These are phyloP conservation scores for Helotiales sp. DNA, from an alignment of 2,329 filamentous ascomycete species.

Conservation along the genomic window DNA sequence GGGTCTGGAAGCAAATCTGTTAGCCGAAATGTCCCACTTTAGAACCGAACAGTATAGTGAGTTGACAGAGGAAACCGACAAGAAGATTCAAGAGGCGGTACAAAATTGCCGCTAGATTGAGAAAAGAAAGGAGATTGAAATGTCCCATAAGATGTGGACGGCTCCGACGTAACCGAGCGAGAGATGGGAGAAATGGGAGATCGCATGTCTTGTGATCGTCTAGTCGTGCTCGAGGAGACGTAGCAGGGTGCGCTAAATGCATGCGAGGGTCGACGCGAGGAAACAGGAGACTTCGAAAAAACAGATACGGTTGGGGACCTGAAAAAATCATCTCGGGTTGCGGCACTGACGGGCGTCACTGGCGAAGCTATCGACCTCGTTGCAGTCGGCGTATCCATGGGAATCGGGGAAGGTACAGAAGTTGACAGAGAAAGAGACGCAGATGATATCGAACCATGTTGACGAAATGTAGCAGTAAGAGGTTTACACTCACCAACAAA, in stretches of 20 bases:
- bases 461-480: constrained; percentile 37
- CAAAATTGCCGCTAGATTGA: constrained; percentile 53
- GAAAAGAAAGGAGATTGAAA: constrained; percentile 49
- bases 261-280: constrained; percentile 29
- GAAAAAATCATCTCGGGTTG: constrained; percentile 31
- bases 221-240: constrained; percentile 24
- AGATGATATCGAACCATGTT: constrained; percentile 30
- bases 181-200: constrained; percentile 26
- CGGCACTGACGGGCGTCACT: constrained; percentile 27
- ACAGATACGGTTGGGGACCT: constrained; percentile 38
- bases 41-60: constrained; percentile 16
- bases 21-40: constrained; percentile 21
- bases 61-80: constrained; percentile 51
- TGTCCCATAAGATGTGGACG: constrained; percentile 20
- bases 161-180: constrained; percentile 21
- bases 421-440: constrained; percentile 31
- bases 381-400: constrained; percentile 20
- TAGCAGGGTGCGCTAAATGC: constrained; percentile 24
- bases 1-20: constrained; percentile 31
- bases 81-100: constrained; percentile 51
- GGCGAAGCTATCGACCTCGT: constrained; percentile 29
- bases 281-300: constrained; percentile 35
- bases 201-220: constrained; percentile 24
- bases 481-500: constrained; percentile 47
- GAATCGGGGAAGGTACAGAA: constrained; percentile 28